Evolutionary conservation across 495 filamentous ascomycete genomes (phyloP).

Genomic region (Aspergillus homomorphus): DNA sequence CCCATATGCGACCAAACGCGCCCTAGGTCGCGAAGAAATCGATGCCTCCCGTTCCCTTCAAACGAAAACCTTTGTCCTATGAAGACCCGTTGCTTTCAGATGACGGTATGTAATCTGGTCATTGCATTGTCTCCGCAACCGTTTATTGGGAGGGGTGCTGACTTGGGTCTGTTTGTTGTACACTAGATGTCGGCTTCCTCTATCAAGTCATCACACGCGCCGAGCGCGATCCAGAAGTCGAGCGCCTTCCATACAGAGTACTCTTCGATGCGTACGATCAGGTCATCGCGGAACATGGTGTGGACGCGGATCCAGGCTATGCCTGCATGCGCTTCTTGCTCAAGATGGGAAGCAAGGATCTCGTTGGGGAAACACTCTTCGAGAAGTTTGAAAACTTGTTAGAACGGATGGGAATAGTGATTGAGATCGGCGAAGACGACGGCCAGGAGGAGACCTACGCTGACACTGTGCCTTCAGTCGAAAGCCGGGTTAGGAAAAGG

Average conservation of each 20-base stretch:
- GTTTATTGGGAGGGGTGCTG: neutral
- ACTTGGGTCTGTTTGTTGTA: constrained; percentile 8
- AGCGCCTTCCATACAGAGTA: constrained; percentile 68
- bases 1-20: constrained; percentile 49
- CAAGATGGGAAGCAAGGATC: constrained; percentile 64
- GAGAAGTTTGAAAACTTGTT: constrained; percentile 66
- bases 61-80: constrained; percentile 48
- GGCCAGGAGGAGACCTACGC: constrained; percentile 27
- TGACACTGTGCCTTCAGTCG: constrained; percentile 22
- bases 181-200: constrained; percentile 71
- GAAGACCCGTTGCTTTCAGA: constrained; percentile 56
- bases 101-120: constrained; percentile 46
- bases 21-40: constrained; percentile 52
- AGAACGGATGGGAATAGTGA: constrained; percentile 61
- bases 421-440: constrained; percentile 53
- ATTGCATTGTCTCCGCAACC: neutral
- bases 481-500: constrained; percentile 22
- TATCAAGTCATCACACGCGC: constrained; percentile 72
- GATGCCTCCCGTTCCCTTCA: constrained; percentile 56
- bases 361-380: constrained; percentile 49
- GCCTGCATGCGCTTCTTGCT: constrained; percentile 75
- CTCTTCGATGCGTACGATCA: constrained; percentile 78
- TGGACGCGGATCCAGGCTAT: constrained; percentile 67
- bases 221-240: constrained; percentile 60
- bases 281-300: constrained; percentile 62